phyloP scores from a whole-genome alignment of 73 alveolate genomes.

The Paramecium tetraurelia region DNA sequence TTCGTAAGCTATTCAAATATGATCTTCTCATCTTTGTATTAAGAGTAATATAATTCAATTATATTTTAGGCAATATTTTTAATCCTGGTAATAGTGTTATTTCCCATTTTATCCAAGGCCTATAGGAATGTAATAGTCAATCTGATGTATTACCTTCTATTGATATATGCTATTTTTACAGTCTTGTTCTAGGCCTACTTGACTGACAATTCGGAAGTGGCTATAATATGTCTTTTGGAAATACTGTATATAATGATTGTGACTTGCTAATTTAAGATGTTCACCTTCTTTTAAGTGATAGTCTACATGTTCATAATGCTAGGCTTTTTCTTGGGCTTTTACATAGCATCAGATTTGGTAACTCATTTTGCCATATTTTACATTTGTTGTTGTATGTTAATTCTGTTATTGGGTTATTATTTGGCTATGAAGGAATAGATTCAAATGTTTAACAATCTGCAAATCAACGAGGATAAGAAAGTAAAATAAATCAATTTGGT shows the following conservation, averaged over 20 bases:
- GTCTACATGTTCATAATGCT: background rate
- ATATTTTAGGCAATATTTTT: conserved; percentile 13
- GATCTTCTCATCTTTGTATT: background rate
- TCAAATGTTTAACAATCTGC: conserved; percentile 14
- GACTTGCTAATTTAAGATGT: background rate
- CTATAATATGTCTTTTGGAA: background rate
- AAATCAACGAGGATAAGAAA: conserved; percentile 32
- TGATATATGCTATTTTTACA: background rate
- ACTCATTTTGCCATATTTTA: background rate
- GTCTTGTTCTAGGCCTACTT: background rate
- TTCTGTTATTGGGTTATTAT: background rate
- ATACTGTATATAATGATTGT: conserved; percentile 1
- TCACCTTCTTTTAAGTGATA: background rate
- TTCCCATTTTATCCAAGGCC: background rate
- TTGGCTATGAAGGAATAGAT: conserved; percentile 11
- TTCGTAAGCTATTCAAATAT: background rate
- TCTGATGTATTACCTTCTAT: background rate
- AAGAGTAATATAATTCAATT: background rate
- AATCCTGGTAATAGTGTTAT: background rate
- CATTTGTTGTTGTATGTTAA: background rate
- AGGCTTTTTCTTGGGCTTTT: background rate
- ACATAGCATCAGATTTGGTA: background rate
- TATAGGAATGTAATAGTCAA: background rate
- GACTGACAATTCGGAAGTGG: background rate
- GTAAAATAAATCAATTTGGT: background rate